Evolutionary conservation across 2,329 filamentous ascomycete species (phyloP).

Genomic region (Neofusicoccum ribis): DNA sequence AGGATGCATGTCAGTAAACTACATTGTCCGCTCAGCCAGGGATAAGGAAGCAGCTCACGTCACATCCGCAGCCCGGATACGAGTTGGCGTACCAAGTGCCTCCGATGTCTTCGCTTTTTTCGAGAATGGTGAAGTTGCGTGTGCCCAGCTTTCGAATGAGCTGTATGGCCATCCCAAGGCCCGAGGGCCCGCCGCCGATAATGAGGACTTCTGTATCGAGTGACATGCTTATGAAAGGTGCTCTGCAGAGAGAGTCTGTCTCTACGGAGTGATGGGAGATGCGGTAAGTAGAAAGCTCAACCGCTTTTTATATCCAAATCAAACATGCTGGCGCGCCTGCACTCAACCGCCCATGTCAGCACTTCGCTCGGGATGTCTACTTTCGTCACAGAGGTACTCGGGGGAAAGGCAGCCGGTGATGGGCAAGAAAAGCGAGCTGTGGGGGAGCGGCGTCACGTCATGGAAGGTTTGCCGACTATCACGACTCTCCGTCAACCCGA

Average conservation of each 20-base stretch:
- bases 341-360: neutral
- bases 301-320: neutral
- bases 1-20: neutral
- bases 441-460: neutral
- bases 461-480: neutral
- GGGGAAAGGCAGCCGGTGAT: neutral
- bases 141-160: slow-evolving; percentile 43
- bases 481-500: neutral
- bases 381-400: neutral
- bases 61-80: slow-evolving; percentile 37
- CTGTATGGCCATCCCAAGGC: slow-evolving; percentile 49
- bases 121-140: slow-evolving; percentile 45
- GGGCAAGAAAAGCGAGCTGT: neutral
- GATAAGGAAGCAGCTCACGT: slow-evolving; percentile 24
- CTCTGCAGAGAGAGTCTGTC: neutral
- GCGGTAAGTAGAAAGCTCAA: neutral
- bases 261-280: neutral
- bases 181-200: slow-evolving; percentile 53
- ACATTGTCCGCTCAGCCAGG: neutral
- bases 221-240: neutral
- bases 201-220: slow-evolving; percentile 45
- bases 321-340: neutral
- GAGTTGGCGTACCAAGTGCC: slow-evolving; percentile 37
- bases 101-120: slow-evolving; percentile 43
- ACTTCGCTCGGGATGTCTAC: neutral